Conservation (phyloP, 108 stramenopile genomes). For the Epithemia pelagica region DNA sequence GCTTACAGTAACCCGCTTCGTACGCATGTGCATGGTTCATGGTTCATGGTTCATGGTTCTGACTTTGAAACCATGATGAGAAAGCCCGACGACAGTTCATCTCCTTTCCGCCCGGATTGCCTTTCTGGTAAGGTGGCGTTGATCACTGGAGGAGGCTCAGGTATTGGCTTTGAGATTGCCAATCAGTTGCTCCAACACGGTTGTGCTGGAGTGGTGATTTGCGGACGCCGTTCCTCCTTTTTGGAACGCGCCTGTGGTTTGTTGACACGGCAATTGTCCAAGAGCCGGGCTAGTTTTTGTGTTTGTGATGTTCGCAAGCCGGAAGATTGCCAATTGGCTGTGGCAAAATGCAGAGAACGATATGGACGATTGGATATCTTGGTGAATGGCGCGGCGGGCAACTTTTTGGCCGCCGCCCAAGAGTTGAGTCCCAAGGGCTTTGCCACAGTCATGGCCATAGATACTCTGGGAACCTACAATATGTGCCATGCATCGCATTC, state of each 20-base stretch:
- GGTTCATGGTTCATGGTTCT: too few species aligned
- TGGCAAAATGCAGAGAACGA: slow-evolving; percentile 37
- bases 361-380: slow-evolving; percentile 78
- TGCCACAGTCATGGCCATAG: slow-evolving; percentile 92
- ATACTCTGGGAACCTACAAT: slow-evolving; percentile 86
- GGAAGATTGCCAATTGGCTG: slow-evolving; percentile 45
- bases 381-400: slow-evolving; percentile 89
- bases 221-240: slow-evolving; percentile 67
- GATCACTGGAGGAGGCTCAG: slow-evolving; percentile 80
- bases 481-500: slow-evolving; percentile 82
- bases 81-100: slow-evolving; percentile 8
- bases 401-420: slow-evolving; percentile 83
- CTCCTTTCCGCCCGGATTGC: slow-evolving; percentile 65
- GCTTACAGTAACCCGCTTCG: too few species aligned
- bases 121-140: slow-evolving; percentile 70
- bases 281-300: slow-evolving; percentile 16
- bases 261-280: slow-evolving; percentile 18
- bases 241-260: slow-evolving; percentile 50
- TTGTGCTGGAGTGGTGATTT: slow-evolving; percentile 60
- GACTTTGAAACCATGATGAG: too few species aligned
- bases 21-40: too few species aligned
- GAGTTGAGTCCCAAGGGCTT: slow-evolving; percentile 83
- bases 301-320: slow-evolving; percentile 78
- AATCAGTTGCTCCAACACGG: slow-evolving; percentile 73
- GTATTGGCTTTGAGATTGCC: slow-evolving; percentile 79